phyloP scores from a whole-genome alignment of 2,329 filamentous ascomycete species.

The Aspergillus quadrilineatus region DNA sequence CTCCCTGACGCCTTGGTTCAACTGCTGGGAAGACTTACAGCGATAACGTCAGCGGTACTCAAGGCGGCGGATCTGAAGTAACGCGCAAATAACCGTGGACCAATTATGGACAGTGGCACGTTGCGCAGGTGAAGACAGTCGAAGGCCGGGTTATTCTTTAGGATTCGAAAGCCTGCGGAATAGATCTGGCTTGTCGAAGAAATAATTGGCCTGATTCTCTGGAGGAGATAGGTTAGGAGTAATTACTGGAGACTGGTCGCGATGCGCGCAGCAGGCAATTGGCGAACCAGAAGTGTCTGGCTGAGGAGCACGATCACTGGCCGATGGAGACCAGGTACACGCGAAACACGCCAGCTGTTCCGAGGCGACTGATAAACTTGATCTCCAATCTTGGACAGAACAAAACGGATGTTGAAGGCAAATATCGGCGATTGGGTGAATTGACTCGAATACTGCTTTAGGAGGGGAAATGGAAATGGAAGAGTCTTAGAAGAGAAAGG shows the following conservation, averaged over 20 bases:
- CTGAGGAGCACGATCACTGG: slow-evolving; percentile 26
- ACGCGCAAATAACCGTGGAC: slow-evolving; percentile 32
- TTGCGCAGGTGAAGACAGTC: slow-evolving; percentile 27
- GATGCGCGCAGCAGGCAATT: slow-evolving; percentile 34
- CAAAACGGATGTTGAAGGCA: slow-evolving; percentile 1
- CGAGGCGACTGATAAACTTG: slow-evolving; percentile 3
- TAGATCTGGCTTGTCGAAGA: slow-evolving; percentile 17
- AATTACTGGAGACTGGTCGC: slow-evolving; percentile 29
- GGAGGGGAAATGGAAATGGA: slow-evolving; percentile 7
- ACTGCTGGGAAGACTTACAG: slow-evolving; percentile 15
- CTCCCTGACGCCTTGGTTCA: slow-evolving; percentile 1
- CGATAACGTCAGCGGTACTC: slow-evolving; percentile 28
- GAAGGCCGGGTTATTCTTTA: slow-evolving; percentile 21
- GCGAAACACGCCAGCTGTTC: slow-evolving; percentile 20
- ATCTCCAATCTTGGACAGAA: slow-evolving; percentile 7
- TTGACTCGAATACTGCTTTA: slow-evolving; percentile 10
- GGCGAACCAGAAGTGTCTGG: slow-evolving; percentile 39
- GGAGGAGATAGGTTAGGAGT: slow-evolving; percentile 17
- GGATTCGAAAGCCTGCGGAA: slow-evolving; percentile 17
- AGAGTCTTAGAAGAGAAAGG: neutral
- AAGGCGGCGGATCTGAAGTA: slow-evolving; percentile 19
- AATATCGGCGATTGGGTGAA: slow-evolving; percentile 11
- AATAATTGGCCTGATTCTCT: slow-evolving; percentile 14
- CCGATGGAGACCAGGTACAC: slow-evolving; percentile 16
- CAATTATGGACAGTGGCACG: slow-evolving; percentile 27